Base-by-base conservation (phyloP, 164 flowering plant genomes). In the Kalanchoe fedtschenkoi region DNA sequence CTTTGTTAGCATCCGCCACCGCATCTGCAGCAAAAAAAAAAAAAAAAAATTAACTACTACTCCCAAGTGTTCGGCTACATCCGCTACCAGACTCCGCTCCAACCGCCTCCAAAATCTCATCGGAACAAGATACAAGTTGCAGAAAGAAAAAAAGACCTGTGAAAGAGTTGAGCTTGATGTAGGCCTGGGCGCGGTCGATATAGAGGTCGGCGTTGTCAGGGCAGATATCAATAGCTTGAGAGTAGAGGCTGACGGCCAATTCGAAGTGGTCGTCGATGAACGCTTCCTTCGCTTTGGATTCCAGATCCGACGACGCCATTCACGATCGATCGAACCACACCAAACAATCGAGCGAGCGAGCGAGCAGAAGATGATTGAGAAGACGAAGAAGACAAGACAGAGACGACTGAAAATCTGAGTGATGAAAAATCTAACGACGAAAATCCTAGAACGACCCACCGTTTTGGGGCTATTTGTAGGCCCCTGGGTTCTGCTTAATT, bases 191-290 rank as follows among this genome's bases (percentile, higher is more conserved):
- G 0, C 88, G 84, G 61, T 84, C 90, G 21, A 86, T 82, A 55
- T 61, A 81, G 16, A 88, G 83, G 39, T 77, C 74, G 21, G 91
- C 78, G 60, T 74, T 76, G 17, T 39, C 57, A 34, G 88, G 81
- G 64, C 66, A 75, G 30, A 79, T 13, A 9, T 63, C 58, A 21
- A 86, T 78, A 53, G 91, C 89, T 68, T 81, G 83, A 2, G 89
- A 54, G 72, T 81, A 88, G 3, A 88, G 78, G 63, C 86, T 88
- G 46, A 77, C 78, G 26, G 89, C 91, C 4, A 80, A 80, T 16
- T 81, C 82, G 68, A 81, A 88, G 60, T 84, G 66, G 63, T 88
- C 96, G 59, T 88, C 96, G 22, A 88, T 69, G 67, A 88, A 83
- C 1, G 91, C 96, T 39, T 82, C 88, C 54, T 75, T 77, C 0